Conservation (phyloP, 495 filamentous ascomycete species). For the Letharia columbiana region DNA sequence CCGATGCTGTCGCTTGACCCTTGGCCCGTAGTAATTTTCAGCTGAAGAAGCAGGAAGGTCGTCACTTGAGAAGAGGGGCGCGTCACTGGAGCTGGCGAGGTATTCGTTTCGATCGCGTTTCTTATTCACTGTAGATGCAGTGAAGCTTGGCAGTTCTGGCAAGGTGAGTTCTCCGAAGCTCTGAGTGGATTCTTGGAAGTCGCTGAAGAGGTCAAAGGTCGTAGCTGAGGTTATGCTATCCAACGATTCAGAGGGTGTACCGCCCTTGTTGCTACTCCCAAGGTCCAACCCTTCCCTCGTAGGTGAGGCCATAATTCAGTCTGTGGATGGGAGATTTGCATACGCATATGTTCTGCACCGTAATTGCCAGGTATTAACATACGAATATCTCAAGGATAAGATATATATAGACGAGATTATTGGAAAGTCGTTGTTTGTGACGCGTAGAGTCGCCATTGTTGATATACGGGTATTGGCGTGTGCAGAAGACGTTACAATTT, state of each 20-base stretch:
- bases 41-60: conserved; percentile 58
- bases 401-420: too few relatives aligned
- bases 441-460: background rate
- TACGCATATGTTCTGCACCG: background rate
- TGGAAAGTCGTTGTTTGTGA: background rate
- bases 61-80: conserved; percentile 70
- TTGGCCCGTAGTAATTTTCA: conserved; percentile 54
- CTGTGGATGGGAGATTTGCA: background rate
- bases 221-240: conserved; percentile 2
- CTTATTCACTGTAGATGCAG: background rate
- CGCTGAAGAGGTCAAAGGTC: background rate
- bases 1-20: conserved; percentile 53
- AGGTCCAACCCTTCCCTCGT: background rate
- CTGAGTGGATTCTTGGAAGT: background rate
- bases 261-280: background rate
- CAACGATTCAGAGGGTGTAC: background rate
- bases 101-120: conserved; percentile 11
- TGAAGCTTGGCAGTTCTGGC: background rate
- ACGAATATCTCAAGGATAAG: too few relatives aligned
- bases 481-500: too few relatives aligned
- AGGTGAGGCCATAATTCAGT: background rate
- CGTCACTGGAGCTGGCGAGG: conserved; percentile 52
- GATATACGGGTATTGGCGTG: background rate
- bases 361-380: background rate
- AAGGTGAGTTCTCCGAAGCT: background rate